Conservation (phyloP, 108 stramenopile genomes). For the Bacterosira constricta region DNA sequence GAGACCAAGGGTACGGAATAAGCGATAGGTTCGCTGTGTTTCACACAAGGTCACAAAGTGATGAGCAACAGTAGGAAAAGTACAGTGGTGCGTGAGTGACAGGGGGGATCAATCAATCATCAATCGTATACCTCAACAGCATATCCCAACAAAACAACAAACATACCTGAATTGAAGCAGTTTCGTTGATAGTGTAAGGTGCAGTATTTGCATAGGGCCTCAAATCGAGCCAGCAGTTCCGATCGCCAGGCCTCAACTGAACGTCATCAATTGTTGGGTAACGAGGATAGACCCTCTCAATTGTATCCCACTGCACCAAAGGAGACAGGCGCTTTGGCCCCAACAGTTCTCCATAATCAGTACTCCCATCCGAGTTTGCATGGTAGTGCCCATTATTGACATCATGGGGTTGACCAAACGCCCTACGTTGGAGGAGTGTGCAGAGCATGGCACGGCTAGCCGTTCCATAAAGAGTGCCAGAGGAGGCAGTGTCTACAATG, state of each 20-base stretch:
- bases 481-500: conserved; percentile 90
- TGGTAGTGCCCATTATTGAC: conserved; percentile 66
- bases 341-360: conserved; percentile 52
- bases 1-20: conserved; percentile 96
- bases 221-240: conserved; percentile 93
- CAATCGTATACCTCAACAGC: neutral
- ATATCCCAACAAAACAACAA: neutral
- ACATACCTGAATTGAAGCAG: conserved; percentile 81
- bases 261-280: conserved; percentile 92
- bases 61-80: neutral
- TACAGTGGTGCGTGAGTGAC: neutral
- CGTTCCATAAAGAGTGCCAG: conserved; percentile 91
- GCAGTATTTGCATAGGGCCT: conserved; percentile 97
- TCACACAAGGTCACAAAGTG: neutral
- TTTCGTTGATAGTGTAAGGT: conserved; percentile 93
- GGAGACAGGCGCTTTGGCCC: conserved; percentile 84
- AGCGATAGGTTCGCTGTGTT: conserved; percentile 91
- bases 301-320: conserved; percentile 92
- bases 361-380: conserved; percentile 48
- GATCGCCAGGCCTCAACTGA: conserved; percentile 73
- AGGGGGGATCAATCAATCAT: neutral
- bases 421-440: conserved; percentile 86
- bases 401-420: conserved; percentile 82
- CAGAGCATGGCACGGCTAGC: conserved; percentile 86
- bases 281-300: conserved; percentile 92